phyloP scores from a whole-genome alignment of 495 filamentous ascomycete species.

The Penicillium psychrofluorescens region DNA sequence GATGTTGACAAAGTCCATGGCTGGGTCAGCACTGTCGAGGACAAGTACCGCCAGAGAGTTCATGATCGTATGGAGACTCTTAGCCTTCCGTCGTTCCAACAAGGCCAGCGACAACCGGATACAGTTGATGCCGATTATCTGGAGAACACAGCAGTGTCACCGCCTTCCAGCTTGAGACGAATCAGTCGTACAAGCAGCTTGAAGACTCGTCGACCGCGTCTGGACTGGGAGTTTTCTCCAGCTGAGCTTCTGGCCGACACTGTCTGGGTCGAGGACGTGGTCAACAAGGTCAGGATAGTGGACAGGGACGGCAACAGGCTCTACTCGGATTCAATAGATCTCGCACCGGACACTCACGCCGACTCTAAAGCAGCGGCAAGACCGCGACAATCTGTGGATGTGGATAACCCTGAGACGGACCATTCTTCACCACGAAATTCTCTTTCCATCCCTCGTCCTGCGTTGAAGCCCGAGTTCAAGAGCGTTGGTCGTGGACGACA shows the following conservation, averaged over 20 bases:
- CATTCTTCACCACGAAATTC: slow-evolving; percentile 23
- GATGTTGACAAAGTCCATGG: slow-evolving; percentile 59
- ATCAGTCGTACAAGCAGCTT: slow-evolving; percentile 28
- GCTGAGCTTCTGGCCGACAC: slow-evolving; percentile 78
- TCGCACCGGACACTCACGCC: slow-evolving; percentile 13
- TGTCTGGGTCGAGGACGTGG: slow-evolving; percentile 73
- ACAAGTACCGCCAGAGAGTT: slow-evolving; percentile 30
- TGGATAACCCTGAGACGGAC: slow-evolving; percentile 7
- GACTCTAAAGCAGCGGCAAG: slow-evolving; percentile 2
- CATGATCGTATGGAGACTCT: slow-evolving; percentile 43
- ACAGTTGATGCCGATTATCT: slow-evolving; percentile 14
- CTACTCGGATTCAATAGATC: slow-evolving; percentile 41
- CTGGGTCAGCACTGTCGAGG: slow-evolving; percentile 68
- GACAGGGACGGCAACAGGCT: slow-evolving; percentile 64
- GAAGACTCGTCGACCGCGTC: slow-evolving; percentile 55
- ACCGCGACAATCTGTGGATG: slow-evolving; percentile 7
- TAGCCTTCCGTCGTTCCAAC: slow-evolving; percentile 48
- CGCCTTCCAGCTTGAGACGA: slow-evolving; percentile 26
- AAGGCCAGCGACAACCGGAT: slow-evolving; percentile 11
- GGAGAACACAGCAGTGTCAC: slow-evolving; percentile 21
- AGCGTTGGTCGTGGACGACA: slow-evolving; percentile 27
- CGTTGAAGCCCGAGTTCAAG: slow-evolving; percentile 22
- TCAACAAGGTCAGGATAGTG: slow-evolving; percentile 69
- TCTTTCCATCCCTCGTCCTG: slow-evolving; percentile 20
- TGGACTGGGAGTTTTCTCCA: slow-evolving; percentile 75